Evolutionary conservation across 306 rosid genomes (phyloP), one percentile per base, ranked within the genome.

Genomic region (Abrus pulchellus): DNA sequence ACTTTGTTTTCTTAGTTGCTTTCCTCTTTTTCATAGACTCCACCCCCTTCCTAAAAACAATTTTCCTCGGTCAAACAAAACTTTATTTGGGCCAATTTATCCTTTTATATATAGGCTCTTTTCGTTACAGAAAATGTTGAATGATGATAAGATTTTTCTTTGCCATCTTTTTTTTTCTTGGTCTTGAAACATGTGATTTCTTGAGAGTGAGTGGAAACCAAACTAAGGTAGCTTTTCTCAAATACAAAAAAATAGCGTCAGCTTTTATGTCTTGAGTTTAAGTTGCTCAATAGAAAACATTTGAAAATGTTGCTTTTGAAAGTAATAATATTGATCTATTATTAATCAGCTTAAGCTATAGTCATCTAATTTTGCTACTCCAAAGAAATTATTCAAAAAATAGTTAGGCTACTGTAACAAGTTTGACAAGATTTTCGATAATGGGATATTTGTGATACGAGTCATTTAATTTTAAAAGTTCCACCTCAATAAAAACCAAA

Each of bases 131-230:
- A 79, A 83, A 84, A 79, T 84, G 78, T 79, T 76, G 78, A 79
- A 79, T 60, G 53, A 79, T 79, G 75, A 74, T 79, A 74, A 79
- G 47, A 79, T 59, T 67, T 67, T 75, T 20, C 70, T 33, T 53
- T 69, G 73, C 81, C 54, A 59, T 83, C 68, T 47, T 11, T 74
- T 81, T 69, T 34, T 29, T 79, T 84, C 34, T 69, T 50, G 78
- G 68, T 57, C 73, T 79, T 57, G 83, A 73, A 79, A 38, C 54
- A 44, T 67, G 84, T 66, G 80, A 50, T 79, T 11, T 67, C 74
- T 64, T 68, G 66, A 84, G 84, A 79, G 70, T 74, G 81, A 79
- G 68, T 74, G 84, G 84, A 74, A 74, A 73, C 78, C 78, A 68
- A 74, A 84, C 80, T 41, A 72, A 30, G 50, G 34, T 36, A 65